Percentiles rank a stretch among this genome's conserved stretches.
Conservation (phyloP, 768 basidiomycete species). For the Psilocybe sp. region DNA sequence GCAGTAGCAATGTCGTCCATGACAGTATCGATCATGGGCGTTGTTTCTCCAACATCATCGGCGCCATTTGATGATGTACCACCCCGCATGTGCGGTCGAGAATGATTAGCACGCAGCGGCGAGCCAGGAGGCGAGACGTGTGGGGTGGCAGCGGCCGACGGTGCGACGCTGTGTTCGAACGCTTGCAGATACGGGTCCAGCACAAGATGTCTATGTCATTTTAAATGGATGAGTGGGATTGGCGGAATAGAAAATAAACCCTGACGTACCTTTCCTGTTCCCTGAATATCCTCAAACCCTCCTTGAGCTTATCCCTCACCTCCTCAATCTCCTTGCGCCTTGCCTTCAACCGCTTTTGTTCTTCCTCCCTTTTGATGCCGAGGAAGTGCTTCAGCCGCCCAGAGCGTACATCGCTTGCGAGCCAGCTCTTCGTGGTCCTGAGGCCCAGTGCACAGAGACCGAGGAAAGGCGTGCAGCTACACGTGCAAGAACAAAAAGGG, state of each 20-base stretch:
- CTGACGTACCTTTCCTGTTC: slow-evolving; percentile 46
- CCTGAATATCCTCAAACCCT: slow-evolving; percentile 43
- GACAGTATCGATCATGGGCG: too few species aligned
- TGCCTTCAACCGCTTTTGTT: slow-evolving; percentile 26
- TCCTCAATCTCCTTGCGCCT: slow-evolving; percentile 33
- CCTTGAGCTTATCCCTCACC: slow-evolving; percentile 32
- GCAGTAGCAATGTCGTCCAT: too few species aligned
- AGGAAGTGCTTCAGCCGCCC: slow-evolving; percentile 37
- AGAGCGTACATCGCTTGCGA: slow-evolving; percentile 32
- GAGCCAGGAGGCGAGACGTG: not conserved
- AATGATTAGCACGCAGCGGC: not conserved
- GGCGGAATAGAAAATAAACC: not conserved
- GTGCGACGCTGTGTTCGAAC: slow-evolving; percentile 28
- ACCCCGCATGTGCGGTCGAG: too few species aligned
- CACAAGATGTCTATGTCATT: slow-evolving; percentile 22
- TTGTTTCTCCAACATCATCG: too few species aligned
- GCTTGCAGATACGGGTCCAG: slow-evolving; percentile 59
- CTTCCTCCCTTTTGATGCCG: slow-evolving; percentile 24
- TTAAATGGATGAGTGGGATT: not conserved
- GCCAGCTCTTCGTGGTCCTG: slow-evolving; percentile 45
- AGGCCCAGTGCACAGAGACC: slow-evolving; percentile 38
- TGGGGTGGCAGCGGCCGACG: not conserved
- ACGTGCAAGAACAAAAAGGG: not conserved
- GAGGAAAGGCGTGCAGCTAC: slow-evolving; percentile 53
- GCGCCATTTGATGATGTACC: too few species aligned